A percentile compares a stretch with the other conserved stretches of the same genome.
Conservation (phyloP, 139 green algal species). For the Dunaliella primolecta region DNA sequence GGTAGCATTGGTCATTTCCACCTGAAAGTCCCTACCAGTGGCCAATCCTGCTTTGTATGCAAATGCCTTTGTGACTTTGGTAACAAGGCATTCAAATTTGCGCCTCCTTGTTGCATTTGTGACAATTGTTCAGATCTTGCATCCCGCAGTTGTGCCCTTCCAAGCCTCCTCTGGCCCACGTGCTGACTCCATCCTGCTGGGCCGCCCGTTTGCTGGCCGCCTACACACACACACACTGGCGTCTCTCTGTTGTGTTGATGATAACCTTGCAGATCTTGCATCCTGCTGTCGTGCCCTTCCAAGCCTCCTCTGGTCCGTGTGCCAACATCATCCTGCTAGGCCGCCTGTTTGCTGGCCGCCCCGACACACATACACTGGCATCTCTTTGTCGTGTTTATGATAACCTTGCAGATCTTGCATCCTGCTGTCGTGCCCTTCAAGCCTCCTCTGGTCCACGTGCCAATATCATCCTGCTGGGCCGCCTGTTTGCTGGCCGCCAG, state of each 20-base stretch:
- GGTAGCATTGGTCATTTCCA: too few relatives aligned
- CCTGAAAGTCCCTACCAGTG: too few relatives aligned
- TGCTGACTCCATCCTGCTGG: neutral
- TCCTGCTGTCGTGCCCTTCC: neutral
- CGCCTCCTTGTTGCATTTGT: too few relatives aligned
- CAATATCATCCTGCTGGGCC: conserved; percentile 6
- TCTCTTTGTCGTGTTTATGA: too few relatives aligned
- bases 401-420: neutral
- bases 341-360: conserved; percentile 16
- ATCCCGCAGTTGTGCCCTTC: neutral
- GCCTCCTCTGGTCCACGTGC: neutral
- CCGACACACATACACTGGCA: neutral
- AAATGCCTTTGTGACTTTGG: too few relatives aligned
- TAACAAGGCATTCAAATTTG: too few relatives aligned
- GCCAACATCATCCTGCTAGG: conserved; percentile 6
- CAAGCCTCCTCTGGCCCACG: neutral
- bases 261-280: conserved; percentile 1
- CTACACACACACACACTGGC: neutral
- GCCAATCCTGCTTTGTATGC: too few relatives aligned
- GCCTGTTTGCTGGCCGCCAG: conserved; percentile 18
- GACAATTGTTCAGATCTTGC: conserved; percentile 3
- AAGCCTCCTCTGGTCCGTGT: neutral
- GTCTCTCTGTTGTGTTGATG: too few relatives aligned
- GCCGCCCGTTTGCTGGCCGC: conserved; percentile 15
- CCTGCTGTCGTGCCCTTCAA: neutral